Evolutionary conservation across 441 rosid species (phyloP).

Genomic region (Macaranga tanarius): DNA sequence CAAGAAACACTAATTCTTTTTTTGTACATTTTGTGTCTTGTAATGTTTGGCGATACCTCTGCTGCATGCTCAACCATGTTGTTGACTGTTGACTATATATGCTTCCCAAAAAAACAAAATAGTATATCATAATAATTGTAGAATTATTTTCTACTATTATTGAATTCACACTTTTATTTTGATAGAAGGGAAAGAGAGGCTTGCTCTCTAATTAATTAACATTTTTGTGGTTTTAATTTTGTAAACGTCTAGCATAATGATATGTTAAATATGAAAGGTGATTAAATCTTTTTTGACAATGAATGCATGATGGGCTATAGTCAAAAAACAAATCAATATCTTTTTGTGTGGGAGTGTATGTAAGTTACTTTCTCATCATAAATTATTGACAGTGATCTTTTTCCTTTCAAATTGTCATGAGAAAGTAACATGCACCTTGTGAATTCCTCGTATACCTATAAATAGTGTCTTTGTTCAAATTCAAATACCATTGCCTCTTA

Average conservation of each 20-base stretch:
- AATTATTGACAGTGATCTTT: background rate
- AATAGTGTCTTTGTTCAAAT: background rate
- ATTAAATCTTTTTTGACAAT: background rate
- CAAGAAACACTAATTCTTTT: background rate
- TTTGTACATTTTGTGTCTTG: background rate
- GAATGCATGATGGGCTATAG: background rate
- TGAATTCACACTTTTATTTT: background rate
- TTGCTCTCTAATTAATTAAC: background rate
- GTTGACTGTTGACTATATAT: conserved; percentile 9
- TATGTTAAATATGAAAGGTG: background rate
- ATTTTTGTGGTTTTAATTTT: background rate
- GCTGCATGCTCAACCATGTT: background rate
- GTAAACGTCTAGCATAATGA: background rate
- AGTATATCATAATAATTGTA: background rate
- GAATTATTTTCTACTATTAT: background rate
- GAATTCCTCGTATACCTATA: background rate
- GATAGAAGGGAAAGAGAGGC: too few species aligned
- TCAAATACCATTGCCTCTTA: background rate
- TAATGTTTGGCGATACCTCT: background rate
- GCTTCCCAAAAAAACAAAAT: background rate
- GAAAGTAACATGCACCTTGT: background rate
- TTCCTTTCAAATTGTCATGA: background rate
- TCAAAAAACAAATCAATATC: background rate
- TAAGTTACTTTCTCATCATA: background rate
- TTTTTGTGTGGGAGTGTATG: background rate